Base-by-base conservation (phyloP, 164 flowering plant genomes). In the Vitis riparia region DNA sequence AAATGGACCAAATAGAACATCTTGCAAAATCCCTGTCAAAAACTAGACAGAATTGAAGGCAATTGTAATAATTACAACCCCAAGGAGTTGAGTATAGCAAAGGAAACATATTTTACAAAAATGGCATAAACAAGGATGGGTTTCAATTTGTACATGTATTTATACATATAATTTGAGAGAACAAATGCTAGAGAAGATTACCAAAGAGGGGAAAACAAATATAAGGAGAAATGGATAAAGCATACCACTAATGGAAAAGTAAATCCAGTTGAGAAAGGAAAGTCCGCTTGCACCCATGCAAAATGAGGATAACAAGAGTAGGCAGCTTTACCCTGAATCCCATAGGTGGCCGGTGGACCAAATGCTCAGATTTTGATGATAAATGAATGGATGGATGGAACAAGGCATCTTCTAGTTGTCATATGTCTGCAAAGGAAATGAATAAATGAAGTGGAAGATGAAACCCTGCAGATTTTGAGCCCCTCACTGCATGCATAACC, bases 361-460 rank as follows among this genome's bases (percentile, higher is more conserved):
- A 66, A 12, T 47, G 65, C 59, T 32, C 10, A 11, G 14, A 23
- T 62, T 32, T 9, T 14, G 29, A 55, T 23, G 27, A 61, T 8
- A 50, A 47, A 59, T 32, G 7, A 44, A 48, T 23, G 48, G 12
- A 13, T 44, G 30, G 63, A 64, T 1, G 49, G 32, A 56, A 29
- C 16, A 11, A 11, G 30, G 65, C 65, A 29, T 30, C 58, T 51
- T 62, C 66, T 14, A 13, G 30, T 16, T 32, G 67, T 49, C 13
- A 60, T 51, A 58, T 47, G 56, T 71, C 68, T 59, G 70, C 75
- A 44, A 44, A 74, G 74, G 68, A 62, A 76, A 71, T 76, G 47
- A 67, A 70, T 51, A 19, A 73, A 73, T 69, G 11, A 19, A 65
- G 44, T 15, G 29, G 37, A 32, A 48, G 52, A 48, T 19, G 44